These are phyloP conservation scores for Amphichorda felina DNA, from an alignment of 2,329 filamentous ascomycete genomes.

Conservation along the genomic window DNA sequence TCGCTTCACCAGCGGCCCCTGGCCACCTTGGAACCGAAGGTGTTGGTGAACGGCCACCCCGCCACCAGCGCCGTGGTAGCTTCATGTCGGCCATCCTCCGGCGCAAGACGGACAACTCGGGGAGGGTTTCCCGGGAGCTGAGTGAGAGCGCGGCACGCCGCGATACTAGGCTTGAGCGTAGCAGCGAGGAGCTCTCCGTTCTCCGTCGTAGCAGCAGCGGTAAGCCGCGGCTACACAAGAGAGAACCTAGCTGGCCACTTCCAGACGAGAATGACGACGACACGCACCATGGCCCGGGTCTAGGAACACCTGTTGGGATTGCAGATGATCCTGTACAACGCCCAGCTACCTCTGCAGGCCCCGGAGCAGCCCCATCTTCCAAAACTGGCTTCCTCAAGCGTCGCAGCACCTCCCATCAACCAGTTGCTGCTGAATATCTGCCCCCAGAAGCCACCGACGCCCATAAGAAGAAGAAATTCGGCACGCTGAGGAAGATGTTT, in stretches of 20 bases:
- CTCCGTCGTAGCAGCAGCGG: slow-evolving; percentile 23
- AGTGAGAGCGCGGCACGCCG: slow-evolving; percentile 47
- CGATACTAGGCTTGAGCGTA: slow-evolving; percentile 51
- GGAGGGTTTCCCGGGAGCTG: slow-evolving; percentile 41
- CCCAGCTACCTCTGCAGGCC: slow-evolving; percentile 21
- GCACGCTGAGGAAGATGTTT: slow-evolving; percentile 53
- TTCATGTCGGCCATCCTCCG: slow-evolving; percentile 48
- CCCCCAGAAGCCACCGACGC: slow-evolving; percentile 2
- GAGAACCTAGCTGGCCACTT: slow-evolving; percentile 20
- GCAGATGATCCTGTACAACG: slow-evolving; percentile 8
- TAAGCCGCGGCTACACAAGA: slow-evolving; percentile 13
- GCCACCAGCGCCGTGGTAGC: slow-evolving; percentile 29
- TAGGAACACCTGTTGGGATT: too few relatives aligned
- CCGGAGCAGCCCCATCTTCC: slow-evolving; percentile 6
- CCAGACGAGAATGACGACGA: slow-evolving; percentile 5
- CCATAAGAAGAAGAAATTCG: slow-evolving; percentile 55
- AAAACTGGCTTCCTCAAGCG: slow-evolving; percentile 21
- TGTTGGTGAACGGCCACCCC: slow-evolving; percentile 10
- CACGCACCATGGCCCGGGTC: slow-evolving; percentile 1
- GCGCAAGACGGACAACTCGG: slow-evolving; percentile 41
- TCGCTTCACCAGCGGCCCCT: slow-evolving; percentile 11
- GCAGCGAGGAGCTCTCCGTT: slow-evolving; percentile 35
- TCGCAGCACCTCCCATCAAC: slow-evolving; percentile 21
- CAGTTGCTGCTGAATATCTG: slow-evolving; percentile 4
- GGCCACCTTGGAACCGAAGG: slow-evolving; percentile 9